Percentiles rank a stretch among this genome's conserved stretches.
Conservation (phyloP, 441 rosid species). For the Gossypium laxum region DNA sequence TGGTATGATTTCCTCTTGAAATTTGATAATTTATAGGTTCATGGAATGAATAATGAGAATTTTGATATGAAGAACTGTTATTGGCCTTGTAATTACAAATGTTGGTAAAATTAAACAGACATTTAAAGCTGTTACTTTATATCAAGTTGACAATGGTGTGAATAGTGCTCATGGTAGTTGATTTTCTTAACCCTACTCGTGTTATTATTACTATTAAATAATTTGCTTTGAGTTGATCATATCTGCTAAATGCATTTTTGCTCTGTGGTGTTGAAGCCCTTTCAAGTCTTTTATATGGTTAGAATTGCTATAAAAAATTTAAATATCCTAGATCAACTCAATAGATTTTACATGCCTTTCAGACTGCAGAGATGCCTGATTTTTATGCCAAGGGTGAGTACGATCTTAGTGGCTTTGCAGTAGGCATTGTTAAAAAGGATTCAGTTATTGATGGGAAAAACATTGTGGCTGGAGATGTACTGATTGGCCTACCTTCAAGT, state of each 20-base stretch:
- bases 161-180: neutral
- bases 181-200: too few relatives aligned
- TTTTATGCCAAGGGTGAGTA: conserved; percentile 36
- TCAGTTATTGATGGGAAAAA: conserved; percentile 71
- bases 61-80: neutral
- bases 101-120: neutral
- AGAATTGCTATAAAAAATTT: neutral
- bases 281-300: neutral
- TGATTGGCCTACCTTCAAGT: conserved; percentile 78
- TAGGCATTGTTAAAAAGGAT: conserved; percentile 69
- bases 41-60: neutral
- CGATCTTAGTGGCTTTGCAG: conserved; percentile 36
- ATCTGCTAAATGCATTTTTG: neutral
- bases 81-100: neutral
- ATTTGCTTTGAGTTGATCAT: neutral
- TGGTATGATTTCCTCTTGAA: neutral
- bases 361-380: conserved; percentile 95
- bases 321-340: conserved; percentile 10
- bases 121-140: neutral
- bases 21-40: neutral
- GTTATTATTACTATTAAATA: too few relatives aligned
- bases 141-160: neutral
- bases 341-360: conserved; percentile 12
- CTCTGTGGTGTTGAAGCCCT: neutral
- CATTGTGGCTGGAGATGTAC: conserved; percentile 61